Evolutionary conservation across 129 eudicot genomes (phyloP).

Genomic region (Escallonia rubra): DNA sequence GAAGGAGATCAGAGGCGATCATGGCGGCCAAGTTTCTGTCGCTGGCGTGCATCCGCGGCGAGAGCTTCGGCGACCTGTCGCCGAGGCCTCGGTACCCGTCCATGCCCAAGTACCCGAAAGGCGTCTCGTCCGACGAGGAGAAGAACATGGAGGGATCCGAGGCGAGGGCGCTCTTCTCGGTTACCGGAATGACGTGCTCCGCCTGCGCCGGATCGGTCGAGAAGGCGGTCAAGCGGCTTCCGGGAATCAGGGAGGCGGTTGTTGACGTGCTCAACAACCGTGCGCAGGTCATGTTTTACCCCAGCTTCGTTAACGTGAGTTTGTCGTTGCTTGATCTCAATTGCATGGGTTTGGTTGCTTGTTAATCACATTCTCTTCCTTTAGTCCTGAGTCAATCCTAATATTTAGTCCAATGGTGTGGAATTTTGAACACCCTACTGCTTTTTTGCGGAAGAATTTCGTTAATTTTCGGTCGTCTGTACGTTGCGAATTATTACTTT

Average conservation of each 20-base stretch:
- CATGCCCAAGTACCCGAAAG: slow-evolving; percentile 87
- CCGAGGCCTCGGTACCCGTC: slow-evolving; percentile 88
- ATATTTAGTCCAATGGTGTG: no score
- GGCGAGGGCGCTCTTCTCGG: slow-evolving; percentile 58
- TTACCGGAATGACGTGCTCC: slow-evolving; percentile 83
- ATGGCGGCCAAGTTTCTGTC: slow-evolving; percentile 64
- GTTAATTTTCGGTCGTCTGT: no score
- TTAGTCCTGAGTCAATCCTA: no score
- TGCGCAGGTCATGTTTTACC: slow-evolving; percentile 81
- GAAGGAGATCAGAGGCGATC: no score
- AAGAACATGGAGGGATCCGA: slow-evolving; percentile 35
- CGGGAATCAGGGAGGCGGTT: slow-evolving; percentile 83
- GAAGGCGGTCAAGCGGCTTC: slow-evolving; percentile 86
- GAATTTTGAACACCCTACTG: no score
- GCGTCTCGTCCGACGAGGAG: slow-evolving; percentile 46
- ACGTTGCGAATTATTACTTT: no score
- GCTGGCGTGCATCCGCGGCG: slow-evolving; percentile 54
- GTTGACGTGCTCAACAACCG: slow-evolving; percentile 82
- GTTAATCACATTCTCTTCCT: no score
- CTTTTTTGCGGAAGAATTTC: no score
- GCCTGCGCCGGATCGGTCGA: slow-evolving; percentile 97
- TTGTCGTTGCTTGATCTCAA: no score
- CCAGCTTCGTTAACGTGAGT: slow-evolving; percentile 64
- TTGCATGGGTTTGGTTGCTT: no score
- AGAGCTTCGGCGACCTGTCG: slow-evolving; percentile 45